Conservation (phyloP, 345 rosid genomes). For the Sisymbrium irio region DNA sequence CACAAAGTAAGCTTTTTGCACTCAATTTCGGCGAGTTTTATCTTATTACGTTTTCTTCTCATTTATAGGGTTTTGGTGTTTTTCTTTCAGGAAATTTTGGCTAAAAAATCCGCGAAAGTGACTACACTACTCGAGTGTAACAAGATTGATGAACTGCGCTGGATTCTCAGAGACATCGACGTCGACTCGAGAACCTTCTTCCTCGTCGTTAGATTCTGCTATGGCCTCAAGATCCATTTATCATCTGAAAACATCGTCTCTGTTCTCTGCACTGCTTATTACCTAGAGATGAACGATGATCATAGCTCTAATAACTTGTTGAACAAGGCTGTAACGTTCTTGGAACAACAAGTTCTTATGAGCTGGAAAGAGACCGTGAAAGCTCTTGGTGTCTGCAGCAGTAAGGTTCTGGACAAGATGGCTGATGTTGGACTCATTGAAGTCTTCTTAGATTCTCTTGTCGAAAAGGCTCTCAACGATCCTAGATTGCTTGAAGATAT, state of each 20-base stretch:
- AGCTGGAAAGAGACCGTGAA: constrained; percentile 76
- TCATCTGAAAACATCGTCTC: constrained; percentile 63
- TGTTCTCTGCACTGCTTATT: constrained; percentile 53
- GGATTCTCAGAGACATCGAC: constrained; percentile 49
- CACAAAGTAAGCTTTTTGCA: constrained; percentile 43
- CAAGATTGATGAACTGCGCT: constrained; percentile 31
- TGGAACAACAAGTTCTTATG: constrained; percentile 50
- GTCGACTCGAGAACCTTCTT: constrained; percentile 50
- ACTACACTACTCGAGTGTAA: constrained; percentile 41
- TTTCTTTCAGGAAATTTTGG: constrained; percentile 51
- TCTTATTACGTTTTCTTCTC: background rate
- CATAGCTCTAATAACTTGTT: constrained; percentile 61
- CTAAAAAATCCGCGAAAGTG: constrained; percentile 62
- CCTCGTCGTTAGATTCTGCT: constrained; percentile 71
- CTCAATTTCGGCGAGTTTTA: background rate
- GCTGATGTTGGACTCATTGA: constrained; percentile 46
- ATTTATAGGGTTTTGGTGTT: background rate
- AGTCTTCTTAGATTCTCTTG: constrained; percentile 57
- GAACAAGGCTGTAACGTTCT: constrained; percentile 42
- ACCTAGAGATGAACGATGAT: constrained; percentile 69
- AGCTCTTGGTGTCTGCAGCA: constrained; percentile 43
- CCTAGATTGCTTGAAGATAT: constrained; percentile 57
- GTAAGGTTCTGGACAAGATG: constrained; percentile 39
- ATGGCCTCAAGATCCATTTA: constrained; percentile 48
- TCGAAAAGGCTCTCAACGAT: constrained; percentile 47